Evolutionary conservation across 1,284 basidiomycete species (phyloP), one percentile per base, ranked within the genome.

Genomic region (Sporisorium scitamineum): DNA sequence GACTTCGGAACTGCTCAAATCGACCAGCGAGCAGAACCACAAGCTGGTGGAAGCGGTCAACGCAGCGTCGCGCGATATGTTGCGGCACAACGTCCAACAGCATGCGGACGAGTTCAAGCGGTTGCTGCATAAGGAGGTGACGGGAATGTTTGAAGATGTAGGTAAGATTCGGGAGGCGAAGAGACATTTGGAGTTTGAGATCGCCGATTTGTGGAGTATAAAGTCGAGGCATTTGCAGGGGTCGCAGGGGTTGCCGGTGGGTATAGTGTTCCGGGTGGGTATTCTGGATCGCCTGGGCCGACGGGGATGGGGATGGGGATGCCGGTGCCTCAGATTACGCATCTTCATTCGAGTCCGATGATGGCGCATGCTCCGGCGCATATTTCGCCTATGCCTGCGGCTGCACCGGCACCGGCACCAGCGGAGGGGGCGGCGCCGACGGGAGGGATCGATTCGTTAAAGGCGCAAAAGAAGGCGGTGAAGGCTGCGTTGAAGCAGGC

Each of bases 121-220:
- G 5, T 26, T 76, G 39, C 58, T 82, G 34, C 60, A 64, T 55
- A 53, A 67, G 26, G 78, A 81, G 58, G 76, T 82, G 13, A 65
- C 50, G 18, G 62, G 61, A 8, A 82, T 82, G 80, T 80, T 82
- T 73, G 79, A 82, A 24, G 80, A 82, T 34, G 80, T 82, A 8
- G 80, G 79, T 39, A 80, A 76, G 75, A 82, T 82, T 22, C 60
- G 80, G 5, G 79, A 82, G 56, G 74, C 73, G 6, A 82, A 82
- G 45, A 37, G 77, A 4, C 65, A 67, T 27, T 51, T 82, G 31
- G 80, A 82, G 61, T 61, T 67, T 24, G 80, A 82, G 47, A 81
- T 82, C 41, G 73, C 79, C 0, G 80, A 82, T 52, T 57, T 82
- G 27, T 82, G 80, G 70, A 54, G 64, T 26, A 79, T 82, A 60